Base-by-base conservation (phyloP, 106 monocot species). In the Triglochin maritima region DNA sequence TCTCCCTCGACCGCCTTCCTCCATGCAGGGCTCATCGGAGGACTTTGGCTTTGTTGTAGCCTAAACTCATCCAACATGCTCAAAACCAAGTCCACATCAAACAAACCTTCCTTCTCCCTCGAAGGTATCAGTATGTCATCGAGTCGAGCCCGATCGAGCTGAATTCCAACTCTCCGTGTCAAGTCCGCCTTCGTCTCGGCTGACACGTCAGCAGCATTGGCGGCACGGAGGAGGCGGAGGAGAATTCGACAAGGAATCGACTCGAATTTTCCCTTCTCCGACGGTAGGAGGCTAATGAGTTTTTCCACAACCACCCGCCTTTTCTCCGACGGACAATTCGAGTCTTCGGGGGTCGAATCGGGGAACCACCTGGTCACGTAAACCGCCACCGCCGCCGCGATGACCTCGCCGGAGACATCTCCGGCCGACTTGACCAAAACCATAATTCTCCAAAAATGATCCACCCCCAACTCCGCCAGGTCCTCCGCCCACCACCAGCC, bases 41-140 rank as follows among this genome's bases (percentile, higher is more conserved):
- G 89, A 53, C 83, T 81, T 72, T 78, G 83, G 29, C 68, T 78
- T 17, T 69, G 74, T 42, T 84, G 88, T 12, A 84, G 75, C 75
- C 86, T 63, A 72, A 86, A 86, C 76, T 93, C 89, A 45, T 93
- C 86, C 41, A 93, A 46, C 49, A 93, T 93, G 14, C 59, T 63
- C 69, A 59, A 72, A 50, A 89, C 89, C n/a, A 78, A 43, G 49
- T 94, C 86, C 3, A 86, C 89, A 66, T 89, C 89, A 60, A 86
- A 89, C 5, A 80, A 0, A 7, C 67, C 60, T 45, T 79, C 79
- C 47, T 54, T 48, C 4, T 44, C 69, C 29, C 68, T 50, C 2
- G 77, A 68, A 9, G 86, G 81, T 7, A 88, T 82, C 56, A 94
- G 17, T 44, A 94, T 78, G 64, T 89, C 93, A 3, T 4, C 50